Conservation (phyloP, 495 filamentous ascomycete genomes). For the Hypoxylon fragiforme region DNA sequence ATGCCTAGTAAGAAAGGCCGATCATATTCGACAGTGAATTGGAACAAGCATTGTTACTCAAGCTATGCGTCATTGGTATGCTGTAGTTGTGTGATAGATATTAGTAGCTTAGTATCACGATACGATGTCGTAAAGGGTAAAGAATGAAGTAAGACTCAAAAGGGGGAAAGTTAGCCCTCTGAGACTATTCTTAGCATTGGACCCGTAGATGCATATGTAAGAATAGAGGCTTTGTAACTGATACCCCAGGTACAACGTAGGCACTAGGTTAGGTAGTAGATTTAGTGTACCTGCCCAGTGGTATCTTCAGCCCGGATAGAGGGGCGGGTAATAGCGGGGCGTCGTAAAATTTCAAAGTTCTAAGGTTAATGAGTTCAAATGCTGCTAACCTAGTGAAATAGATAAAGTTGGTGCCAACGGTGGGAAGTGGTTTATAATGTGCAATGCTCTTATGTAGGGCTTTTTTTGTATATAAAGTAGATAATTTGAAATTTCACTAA, state of each 20-base stretch:
- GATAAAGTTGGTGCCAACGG: too few species aligned
- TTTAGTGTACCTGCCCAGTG: too few species aligned
- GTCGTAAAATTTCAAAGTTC: not conserved
- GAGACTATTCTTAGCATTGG: not conserved
- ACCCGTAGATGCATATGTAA: not conserved
- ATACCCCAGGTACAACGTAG: not conserved
- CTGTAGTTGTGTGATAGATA: slow-evolving; percentile 1
- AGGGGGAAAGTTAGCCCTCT: not conserved
- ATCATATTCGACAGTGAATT: too few species aligned
- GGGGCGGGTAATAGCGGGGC: slow-evolving; percentile 24
- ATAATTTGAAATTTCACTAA: too few species aligned
- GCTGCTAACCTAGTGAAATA: too few species aligned
- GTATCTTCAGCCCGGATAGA: not conserved
- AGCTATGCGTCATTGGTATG: slow-evolving; percentile 13
- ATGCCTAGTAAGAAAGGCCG: too few species aligned
- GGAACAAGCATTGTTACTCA: slow-evolving; percentile 7
- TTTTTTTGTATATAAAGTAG: too few species aligned
- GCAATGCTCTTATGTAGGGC: too few species aligned
- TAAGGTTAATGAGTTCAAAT: too few species aligned
- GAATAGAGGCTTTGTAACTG: not conserved
- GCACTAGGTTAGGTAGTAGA: not conserved
- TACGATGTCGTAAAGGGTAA: not conserved
- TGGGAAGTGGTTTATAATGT: too few species aligned
- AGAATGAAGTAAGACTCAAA: slow-evolving; percentile 6
- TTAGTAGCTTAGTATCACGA: not conserved